phyloP scores from a whole-genome alignment of 2,329 filamentous ascomycete genomes.

The Pyricularia grisea region DNA sequence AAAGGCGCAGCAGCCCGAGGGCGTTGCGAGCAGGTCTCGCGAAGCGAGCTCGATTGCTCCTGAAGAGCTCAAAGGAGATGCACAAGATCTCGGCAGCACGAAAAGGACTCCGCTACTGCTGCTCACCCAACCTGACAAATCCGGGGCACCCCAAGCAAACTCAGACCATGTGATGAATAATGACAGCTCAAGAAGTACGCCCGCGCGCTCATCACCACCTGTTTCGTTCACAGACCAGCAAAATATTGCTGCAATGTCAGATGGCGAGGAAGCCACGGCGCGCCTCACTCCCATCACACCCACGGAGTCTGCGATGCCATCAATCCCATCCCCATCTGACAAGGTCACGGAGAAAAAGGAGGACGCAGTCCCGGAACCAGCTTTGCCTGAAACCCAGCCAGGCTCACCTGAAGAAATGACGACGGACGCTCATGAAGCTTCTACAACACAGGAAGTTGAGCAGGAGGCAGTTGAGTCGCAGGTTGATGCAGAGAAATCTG shows the following conservation, averaged over 20 bases:
- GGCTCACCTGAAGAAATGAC: not conserved
- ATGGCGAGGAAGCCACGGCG: not conserved
- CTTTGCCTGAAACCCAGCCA: not conserved
- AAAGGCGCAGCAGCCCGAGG: not conserved
- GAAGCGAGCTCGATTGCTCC: not conserved
- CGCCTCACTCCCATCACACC: not conserved
- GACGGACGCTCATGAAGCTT: not conserved
- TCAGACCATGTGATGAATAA: not conserved
- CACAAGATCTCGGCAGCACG: not conserved
- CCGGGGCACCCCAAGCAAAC: not conserved
- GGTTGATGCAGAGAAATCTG: not conserved
- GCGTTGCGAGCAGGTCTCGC: not conserved
- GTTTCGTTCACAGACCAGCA: not conserved
- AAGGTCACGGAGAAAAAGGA: not conserved
- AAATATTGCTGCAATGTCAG: not conserved
- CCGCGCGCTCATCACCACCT: slow-evolving; percentile 3
- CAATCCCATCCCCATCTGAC: not conserved
- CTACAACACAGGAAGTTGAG: not conserved
- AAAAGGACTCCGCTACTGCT: not conserved
- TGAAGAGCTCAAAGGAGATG: not conserved
- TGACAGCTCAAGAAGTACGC: not conserved
- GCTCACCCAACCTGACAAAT: not conserved
- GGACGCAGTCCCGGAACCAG: not conserved
- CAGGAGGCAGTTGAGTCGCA: not conserved
- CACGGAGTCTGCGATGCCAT: not conserved